Evolutionary conservation across 176 grass and related monocot species (phyloP).

Genomic region (Zoysia japonica): DNA sequence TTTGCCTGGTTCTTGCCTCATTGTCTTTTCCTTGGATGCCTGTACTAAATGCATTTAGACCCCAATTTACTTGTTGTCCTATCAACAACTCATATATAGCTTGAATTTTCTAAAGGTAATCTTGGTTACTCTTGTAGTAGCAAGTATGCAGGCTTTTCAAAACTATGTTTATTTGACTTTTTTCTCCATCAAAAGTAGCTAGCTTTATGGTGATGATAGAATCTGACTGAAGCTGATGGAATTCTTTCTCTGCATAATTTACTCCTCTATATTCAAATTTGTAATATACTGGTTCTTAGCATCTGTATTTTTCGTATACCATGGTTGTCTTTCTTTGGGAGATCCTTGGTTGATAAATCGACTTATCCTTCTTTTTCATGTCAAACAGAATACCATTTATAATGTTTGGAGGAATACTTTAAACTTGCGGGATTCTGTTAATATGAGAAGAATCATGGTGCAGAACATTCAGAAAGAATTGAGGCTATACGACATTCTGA

Average conservation of each 20-base stretch:
- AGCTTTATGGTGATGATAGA: background rate
- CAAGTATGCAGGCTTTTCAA: background rate
- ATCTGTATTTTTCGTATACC: slow-evolving; percentile 12
- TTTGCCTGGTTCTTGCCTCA: background rate
- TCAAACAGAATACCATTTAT: slow-evolving; percentile 68
- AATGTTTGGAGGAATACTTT: slow-evolving; percentile 63
- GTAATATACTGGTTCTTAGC: background rate
- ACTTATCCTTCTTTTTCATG: slow-evolving; percentile 25
- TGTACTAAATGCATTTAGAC: background rate
- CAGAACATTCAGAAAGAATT: slow-evolving; percentile 57
- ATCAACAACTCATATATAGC: background rate
- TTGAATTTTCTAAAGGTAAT: background rate
- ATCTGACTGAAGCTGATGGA: slow-evolving; percentile 1
- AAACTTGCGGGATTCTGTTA: slow-evolving; percentile 63
- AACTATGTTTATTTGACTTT: background rate
- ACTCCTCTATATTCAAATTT: background rate
- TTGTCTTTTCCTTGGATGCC: background rate
- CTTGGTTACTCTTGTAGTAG: background rate
- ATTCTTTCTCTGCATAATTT: slow-evolving; percentile 20
- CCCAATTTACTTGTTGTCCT: background rate
- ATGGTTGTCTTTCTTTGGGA: slow-evolving; percentile 16
- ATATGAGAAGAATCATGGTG: slow-evolving; percentile 62
- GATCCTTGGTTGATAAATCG: slow-evolving; percentile 25
- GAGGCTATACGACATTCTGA: slow-evolving; percentile 60
- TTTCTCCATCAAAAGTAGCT: background rate